Base-by-base conservation (phyloP, 306 rosid species). In the Leucaena leucocephala region DNA sequence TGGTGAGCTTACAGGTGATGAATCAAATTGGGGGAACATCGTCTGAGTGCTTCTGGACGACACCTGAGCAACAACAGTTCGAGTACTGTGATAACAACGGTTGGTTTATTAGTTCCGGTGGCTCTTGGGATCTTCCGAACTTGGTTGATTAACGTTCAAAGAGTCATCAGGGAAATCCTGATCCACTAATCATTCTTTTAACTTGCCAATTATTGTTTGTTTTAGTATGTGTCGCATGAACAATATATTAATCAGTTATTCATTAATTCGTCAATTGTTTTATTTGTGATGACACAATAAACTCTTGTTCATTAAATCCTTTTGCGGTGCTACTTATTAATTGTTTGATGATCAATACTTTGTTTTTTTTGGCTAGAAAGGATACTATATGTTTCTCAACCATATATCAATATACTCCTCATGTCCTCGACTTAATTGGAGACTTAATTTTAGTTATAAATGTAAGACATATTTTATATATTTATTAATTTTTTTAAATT, bases 51-150 rank as follows among this genome's bases (percentile, higher is more conserved):
- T 73, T 83, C 38, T 84, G 86, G 89, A 49, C 27, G 27, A 27
- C 85, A 72, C 0, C 62, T 66, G 86, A 80, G 38, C 87, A 73
- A 48, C 85, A 83, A 72, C 82, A 81, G 15, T 45, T 83, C 16
- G 74, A 78, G 77, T 83, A 81, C 7, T 63, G 77, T 78, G 91
- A 84, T 50, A 83, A 63, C 44, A 80, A 73, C 45, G 58, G 46
- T 64, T 85, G 89, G 88, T 82, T 77, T 81, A 46, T 27, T 27
- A 27, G 74, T 68, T 82, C 84, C 66, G 78, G 40, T 79, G 71
- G 76, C 39, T 57, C 83, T 85, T 84, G 86, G 86, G 88, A 86
- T 77, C 88, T 38, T 88, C 88, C n/a, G 80, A 82, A 68, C 76
- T 81, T 40, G 79, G 69, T 58, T 88, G 78, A 88, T 83, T 67